Evolutionary conservation across 2,329 filamentous ascomycete genomes (phyloP).

Genomic region (Monilinia aucupariae): DNA sequence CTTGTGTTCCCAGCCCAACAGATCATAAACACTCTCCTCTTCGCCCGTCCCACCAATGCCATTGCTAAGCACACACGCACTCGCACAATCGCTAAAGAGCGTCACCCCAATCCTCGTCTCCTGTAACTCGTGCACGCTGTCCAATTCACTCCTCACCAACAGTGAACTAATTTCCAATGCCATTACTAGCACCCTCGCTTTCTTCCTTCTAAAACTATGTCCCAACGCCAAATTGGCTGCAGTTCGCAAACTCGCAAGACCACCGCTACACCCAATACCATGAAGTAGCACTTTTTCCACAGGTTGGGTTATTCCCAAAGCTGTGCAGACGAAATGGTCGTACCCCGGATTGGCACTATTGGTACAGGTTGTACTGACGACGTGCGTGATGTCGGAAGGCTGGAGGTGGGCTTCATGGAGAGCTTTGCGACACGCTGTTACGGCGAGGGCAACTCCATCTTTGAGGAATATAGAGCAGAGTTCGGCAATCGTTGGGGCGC

Average conservation of each 20-base stretch:
- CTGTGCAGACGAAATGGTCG: slow-evolving; percentile 58
- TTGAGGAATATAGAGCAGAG: slow-evolving; percentile 51
- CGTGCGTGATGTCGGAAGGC: slow-evolving; percentile 54
- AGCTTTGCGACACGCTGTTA: slow-evolving; percentile 50
- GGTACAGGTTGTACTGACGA: slow-evolving; percentile 64
- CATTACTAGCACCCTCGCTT: slow-evolving; percentile 59
- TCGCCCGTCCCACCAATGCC: slow-evolving; percentile 43
- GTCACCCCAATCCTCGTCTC: slow-evolving; percentile 60
- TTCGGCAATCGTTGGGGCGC: slow-evolving; percentile 49
- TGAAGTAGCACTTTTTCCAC: slow-evolving; percentile 62
- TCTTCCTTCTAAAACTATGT: slow-evolving; percentile 51
- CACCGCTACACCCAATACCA: slow-evolving; percentile 61
- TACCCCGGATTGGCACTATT: slow-evolving; percentile 65
- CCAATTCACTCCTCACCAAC: slow-evolving; percentile 59
- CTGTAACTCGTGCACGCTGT: slow-evolving; percentile 54
- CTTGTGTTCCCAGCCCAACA: slow-evolving; percentile 61
- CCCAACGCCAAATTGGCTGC: slow-evolving; percentile 63
- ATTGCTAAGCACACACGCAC: slow-evolving; percentile 60
- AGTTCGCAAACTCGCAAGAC: slow-evolving; percentile 55
- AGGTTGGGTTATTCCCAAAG: slow-evolving; percentile 50
- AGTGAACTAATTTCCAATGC: slow-evolving; percentile 59
- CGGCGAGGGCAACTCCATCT: slow-evolving; percentile 53
- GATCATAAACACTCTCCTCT: slow-evolving; percentile 45
- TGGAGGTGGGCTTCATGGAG: slow-evolving; percentile 50
- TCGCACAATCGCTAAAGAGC: slow-evolving; percentile 67